Percentiles rank a stretch among this genome's conserved stretches.
Evolutionary conservation across 2,329 filamentous ascomycete species (phyloP).

Genomic region (Aspergillus thermomutatus): DNA sequence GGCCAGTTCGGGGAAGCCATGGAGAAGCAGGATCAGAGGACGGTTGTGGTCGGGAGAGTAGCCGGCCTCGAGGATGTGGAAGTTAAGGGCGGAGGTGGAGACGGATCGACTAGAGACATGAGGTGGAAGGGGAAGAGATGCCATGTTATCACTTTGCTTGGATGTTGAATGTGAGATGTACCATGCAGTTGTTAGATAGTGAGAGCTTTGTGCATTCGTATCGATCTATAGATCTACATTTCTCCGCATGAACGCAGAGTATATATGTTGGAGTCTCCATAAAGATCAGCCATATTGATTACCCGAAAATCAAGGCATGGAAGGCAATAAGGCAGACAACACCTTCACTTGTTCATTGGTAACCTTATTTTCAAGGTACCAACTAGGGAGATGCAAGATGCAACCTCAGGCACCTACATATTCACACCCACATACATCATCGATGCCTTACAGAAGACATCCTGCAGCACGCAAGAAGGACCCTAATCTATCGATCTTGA

Average conservation of each 20-base stretch:
- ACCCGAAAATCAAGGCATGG: constrained; percentile 1
- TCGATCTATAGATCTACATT: not conserved
- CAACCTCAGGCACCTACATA: not conserved
- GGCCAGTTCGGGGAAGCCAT: constrained; percentile 67
- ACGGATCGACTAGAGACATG: constrained; percentile 57
- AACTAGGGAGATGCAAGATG: not conserved
- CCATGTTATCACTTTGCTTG: not conserved
- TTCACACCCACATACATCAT: not conserved
- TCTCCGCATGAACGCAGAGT: not conserved
- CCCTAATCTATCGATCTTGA: not conserved
- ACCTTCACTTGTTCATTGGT: not conserved
- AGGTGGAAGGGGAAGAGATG: constrained; percentile 52
- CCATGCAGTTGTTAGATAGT: no score
- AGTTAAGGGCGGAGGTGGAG: constrained; percentile 56
- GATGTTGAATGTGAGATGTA: not conserved
- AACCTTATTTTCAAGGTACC: not conserved
- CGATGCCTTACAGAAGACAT: not conserved
- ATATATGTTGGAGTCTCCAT: not conserved
- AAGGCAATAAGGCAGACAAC: not conserved
- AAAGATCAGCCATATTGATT: constrained; percentile 10
- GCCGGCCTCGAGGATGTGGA: constrained; percentile 60
- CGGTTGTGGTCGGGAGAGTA: constrained; percentile 35
- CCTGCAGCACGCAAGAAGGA: not conserved
- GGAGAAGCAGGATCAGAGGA: constrained; percentile 60
- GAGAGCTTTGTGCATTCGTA: not conserved